A percentile compares a stretch with the other conserved stretches of the same genome.
Evolutionary conservation across 2,329 filamentous ascomycete species (phyloP).

Genomic region (Ophiocordyceps camponoti-floridani): DNA sequence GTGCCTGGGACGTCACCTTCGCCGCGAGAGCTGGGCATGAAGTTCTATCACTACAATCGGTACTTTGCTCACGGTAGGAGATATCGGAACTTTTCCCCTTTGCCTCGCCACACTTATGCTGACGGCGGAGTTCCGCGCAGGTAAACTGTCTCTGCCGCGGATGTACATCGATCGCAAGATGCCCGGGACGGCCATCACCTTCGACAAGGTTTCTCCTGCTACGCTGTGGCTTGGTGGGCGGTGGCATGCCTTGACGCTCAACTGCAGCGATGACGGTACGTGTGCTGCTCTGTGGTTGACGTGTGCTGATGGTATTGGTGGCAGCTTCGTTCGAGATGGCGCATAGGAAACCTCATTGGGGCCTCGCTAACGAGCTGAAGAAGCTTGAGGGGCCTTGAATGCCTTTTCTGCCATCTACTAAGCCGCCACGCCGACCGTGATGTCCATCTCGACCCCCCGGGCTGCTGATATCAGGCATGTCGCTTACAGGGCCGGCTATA

Average conservation of each 20-base stretch:
- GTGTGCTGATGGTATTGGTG: not conserved
- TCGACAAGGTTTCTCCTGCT: not conserved
- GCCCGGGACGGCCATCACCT: not conserved
- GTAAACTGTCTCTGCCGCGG: not conserved
- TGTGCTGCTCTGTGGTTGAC: not conserved
- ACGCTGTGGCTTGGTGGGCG: not conserved
- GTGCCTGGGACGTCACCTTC: not conserved
- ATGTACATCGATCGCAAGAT: not conserved
- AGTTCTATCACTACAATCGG: not conserved
- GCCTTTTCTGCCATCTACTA: not conserved
- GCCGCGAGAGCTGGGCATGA: not conserved
- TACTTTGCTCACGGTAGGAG: not conserved
- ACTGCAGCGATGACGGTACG: not conserved
- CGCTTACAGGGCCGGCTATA: too few species aligned
- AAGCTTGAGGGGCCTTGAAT: too few species aligned
- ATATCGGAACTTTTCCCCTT: too few species aligned
- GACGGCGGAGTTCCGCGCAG: not conserved
- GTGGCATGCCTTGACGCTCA: not conserved
- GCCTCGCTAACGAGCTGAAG: too few species aligned
- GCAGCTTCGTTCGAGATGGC: not conserved
- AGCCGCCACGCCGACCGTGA: not conserved
- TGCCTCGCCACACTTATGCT: too few species aligned
- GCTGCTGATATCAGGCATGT: too few species aligned
- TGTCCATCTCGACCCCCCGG: too few species aligned
- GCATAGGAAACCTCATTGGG: too few species aligned